Evolutionary conservation across 106 monocot genomes (phyloP).

Genomic region (Apostasia ramifera): DNA sequence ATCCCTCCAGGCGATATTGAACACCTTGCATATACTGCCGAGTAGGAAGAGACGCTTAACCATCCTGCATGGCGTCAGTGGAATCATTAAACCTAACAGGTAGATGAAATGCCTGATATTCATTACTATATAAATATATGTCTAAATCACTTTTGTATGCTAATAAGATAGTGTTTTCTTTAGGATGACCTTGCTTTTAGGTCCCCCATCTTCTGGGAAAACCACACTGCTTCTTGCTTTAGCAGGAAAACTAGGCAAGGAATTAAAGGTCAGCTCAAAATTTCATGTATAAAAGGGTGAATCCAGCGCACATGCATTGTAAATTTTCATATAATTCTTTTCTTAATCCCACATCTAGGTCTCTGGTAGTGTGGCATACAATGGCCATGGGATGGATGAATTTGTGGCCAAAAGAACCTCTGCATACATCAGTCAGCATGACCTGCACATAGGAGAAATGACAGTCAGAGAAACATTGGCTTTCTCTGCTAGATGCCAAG

Average conservation of each 20-base stretch:
- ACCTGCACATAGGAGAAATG: slow-evolving; percentile 59
- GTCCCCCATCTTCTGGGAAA: slow-evolving; percentile 62
- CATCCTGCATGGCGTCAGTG: slow-evolving; percentile 37
- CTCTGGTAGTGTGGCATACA: slow-evolving; percentile 46
- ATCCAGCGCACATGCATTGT: background rate
- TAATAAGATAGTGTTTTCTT: background rate
- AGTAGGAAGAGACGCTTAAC: slow-evolving; percentile 27
- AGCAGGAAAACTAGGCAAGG: slow-evolving; percentile 32
- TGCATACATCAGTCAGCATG: slow-evolving; percentile 61
- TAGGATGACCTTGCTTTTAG: slow-evolving; percentile 61
- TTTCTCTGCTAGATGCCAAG: slow-evolving; percentile 63
- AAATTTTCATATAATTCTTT: background rate
- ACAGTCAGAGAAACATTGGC: slow-evolving; percentile 58
- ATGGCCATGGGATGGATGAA: slow-evolving; percentile 58
- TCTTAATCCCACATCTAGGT: background rate
- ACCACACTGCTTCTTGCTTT: slow-evolving; percentile 44
- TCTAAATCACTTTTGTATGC: background rate
- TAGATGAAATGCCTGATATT: background rate
- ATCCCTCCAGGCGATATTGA: slow-evolving; percentile 11
- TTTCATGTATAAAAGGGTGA: no score
- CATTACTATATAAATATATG: background rate
- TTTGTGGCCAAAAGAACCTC: slow-evolving; percentile 59
- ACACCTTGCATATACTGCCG: slow-evolving; percentile 28
- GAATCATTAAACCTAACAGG: slow-evolving; percentile 40
- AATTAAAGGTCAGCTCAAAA: slow-evolving; percentile 19